A percentile compares a stretch with the other conserved stretches of the same genome.
phyloP scores from a whole-genome alignment of 169 alveolate genomes.

The Eimeria zaria region DNA sequence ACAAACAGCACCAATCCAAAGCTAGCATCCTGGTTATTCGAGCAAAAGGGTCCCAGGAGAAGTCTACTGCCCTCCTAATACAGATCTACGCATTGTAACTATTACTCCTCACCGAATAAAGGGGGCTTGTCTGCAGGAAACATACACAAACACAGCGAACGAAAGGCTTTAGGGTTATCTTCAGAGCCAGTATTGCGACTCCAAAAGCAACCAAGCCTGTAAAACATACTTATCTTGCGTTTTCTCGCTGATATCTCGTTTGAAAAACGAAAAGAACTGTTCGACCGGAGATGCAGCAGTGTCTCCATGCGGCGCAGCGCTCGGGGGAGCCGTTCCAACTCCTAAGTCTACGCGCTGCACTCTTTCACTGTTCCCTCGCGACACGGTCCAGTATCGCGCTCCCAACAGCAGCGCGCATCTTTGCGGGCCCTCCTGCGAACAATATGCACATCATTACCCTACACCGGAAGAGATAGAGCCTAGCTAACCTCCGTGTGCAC shows the following conservation, averaged over 20 bases:
- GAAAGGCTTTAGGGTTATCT: not conserved
- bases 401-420: slow-evolving; percentile 60
- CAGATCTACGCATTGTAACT: not conserved
- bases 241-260: slow-evolving; percentile 5
- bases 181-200: no score
- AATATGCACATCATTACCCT: not conserved
- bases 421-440: not conserved
- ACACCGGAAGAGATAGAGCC: not conserved
- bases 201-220: not conserved
- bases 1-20: not conserved
- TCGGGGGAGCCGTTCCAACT: not conserved
- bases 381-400: slow-evolving; percentile 25
- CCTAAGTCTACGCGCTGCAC: slow-evolving; percentile 55
- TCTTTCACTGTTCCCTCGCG: slow-evolving; percentile 16
- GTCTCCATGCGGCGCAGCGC: not conserved
- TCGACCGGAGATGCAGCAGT: not conserved
- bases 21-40: not conserved
- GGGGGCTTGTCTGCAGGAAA: slow-evolving; percentile 46
- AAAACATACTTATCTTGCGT: slow-evolving; percentile 9
- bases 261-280: slow-evolving; percentile 40
- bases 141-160: not conserved
- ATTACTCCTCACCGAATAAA: slow-evolving; percentile 3
- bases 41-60: not conserved
- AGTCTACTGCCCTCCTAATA: not conserved
- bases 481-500: not conserved